phyloP scores from a whole-genome alignment of 495 filamentous ascomycete genomes.

The Thermothielavioides terrestris region DNA sequence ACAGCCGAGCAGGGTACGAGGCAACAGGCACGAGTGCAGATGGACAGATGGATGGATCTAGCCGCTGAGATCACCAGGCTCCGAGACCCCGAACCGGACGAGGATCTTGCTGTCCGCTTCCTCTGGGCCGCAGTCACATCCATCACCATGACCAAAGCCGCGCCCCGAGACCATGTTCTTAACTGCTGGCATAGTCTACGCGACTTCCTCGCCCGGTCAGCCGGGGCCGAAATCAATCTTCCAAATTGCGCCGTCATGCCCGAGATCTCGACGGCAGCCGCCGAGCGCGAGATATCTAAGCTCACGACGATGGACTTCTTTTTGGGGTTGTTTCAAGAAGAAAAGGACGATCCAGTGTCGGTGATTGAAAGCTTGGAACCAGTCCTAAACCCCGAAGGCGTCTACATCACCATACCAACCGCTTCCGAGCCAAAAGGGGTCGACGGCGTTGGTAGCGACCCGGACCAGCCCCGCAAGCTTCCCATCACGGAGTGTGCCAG shows the following conservation, averaged over 20 bases:
- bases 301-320: constrained; percentile 96
- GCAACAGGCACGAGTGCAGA: constrained; percentile 54
- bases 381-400: constrained; percentile 66
- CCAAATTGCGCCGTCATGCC: constrained; percentile 85
- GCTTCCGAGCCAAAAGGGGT: constrained; percentile 8
- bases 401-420: constrained; percentile 28
- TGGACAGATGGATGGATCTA: constrained; percentile 67
- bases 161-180: constrained; percentile 66
- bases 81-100: constrained; percentile 29
- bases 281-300: constrained; percentile 83
- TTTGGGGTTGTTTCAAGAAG: constrained; percentile 64
- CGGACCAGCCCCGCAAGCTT: constrained; percentile 19
- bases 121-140: constrained; percentile 79
- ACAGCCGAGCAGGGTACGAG: constrained; percentile 53
- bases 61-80: constrained; percentile 52
- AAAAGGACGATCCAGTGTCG: constrained; percentile 59
- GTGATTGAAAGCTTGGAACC: constrained; percentile 91
- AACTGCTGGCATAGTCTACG: constrained; percentile 66
- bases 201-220: constrained; percentile 32
- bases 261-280: constrained; percentile 69
- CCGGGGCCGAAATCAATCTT: constrained; percentile 48
- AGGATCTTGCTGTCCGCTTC: constrained; percentile 52
- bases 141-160: constrained; percentile 58
- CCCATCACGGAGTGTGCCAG: constrained; percentile 37
- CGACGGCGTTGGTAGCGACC: constrained; percentile 2